Evolutionary conservation across 1,284 basidiomycete genomes (phyloP).

Genomic region (Cutaneotrichosporon sp.): DNA sequence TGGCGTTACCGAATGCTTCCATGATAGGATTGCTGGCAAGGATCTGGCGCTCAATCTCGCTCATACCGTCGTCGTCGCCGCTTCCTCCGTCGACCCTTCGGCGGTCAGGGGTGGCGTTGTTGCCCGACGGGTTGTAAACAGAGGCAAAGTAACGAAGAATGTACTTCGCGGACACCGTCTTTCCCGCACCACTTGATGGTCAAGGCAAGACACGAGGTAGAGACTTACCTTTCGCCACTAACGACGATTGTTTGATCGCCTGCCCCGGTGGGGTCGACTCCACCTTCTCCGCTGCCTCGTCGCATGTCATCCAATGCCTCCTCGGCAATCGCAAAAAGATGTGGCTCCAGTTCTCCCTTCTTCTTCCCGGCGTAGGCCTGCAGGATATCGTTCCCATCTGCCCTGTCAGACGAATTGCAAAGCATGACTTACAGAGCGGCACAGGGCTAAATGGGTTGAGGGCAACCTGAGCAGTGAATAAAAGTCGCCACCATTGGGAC

Average conservation of each 20-base stretch:
- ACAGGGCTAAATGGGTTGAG: slow-evolving; percentile 97
- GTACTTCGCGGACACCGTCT: slow-evolving; percentile 99
- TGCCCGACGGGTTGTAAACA: slow-evolving; percentile 76
- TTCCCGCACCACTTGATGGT: slow-evolving; percentile 82
- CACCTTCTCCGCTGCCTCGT: slow-evolving; percentile 41
- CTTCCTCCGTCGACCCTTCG: slow-evolving; percentile 22
- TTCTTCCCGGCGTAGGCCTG: slow-evolving; percentile 91
- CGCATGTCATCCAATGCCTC: slow-evolving; percentile 97
- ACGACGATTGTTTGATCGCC: slow-evolving; percentile 97
- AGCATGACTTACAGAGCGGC: slow-evolving; percentile 56
- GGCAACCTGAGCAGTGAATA: slow-evolving; percentile 59
- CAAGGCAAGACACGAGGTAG: not conserved
- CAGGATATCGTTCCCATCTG: slow-evolving; percentile 86
- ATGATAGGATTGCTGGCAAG: slow-evolving; percentile 98
- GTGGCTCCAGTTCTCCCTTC: slow-evolving; percentile 93
- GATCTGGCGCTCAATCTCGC: slow-evolving; percentile 94
- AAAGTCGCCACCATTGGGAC: slow-evolving; percentile 17
- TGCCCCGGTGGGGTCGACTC: slow-evolving; percentile 65
- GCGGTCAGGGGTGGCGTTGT: slow-evolving; percentile 13
- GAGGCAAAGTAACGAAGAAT: slow-evolving; percentile 99
- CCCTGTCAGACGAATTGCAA: not conserved
- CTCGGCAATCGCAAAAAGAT: slow-evolving; percentile 98
- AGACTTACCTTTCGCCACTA: slow-evolving; percentile 86
- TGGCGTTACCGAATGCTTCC: slow-evolving; percentile 98
- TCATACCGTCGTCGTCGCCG: slow-evolving; percentile 55